Evolutionary conservation across 768 basidiomycete species (phyloP), one percentile per base, ranked within the genome.

Genomic region (Suillus clintonianus): DNA sequence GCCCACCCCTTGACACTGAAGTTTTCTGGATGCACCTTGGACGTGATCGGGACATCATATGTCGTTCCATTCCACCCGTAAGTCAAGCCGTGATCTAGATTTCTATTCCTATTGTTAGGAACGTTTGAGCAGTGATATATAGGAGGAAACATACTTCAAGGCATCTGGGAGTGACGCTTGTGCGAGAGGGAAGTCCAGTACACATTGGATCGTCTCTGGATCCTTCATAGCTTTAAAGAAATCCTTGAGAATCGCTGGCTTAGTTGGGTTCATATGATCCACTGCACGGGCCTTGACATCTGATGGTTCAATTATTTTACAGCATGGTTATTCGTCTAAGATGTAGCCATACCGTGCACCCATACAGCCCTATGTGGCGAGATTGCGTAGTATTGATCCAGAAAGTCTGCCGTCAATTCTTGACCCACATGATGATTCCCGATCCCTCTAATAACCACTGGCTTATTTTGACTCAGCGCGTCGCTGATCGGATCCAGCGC

Each of bases 1-100:
- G 55, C 65, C 67, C 67, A 68, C 0, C 30, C 43, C 5, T 47
- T 47, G 0, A 47, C 47, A 3, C 13, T 24, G 22, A 47, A 47
- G 6, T 47, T 47, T 43, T 47, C 22, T 0, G 22, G 47, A 4
- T 47, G 47, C 0, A 47, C 22, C 0, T 24, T 47, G 2, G 22
- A 47, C 2, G 47, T 2, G 5, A 47, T 47, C 3, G 22, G 47
- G 7, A 47, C 13, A 13, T 47, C 47, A 13, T 47, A 47, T 24
- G 13, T 22, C 2, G 13, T 47, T 0, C 7, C 2, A 3, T 6
- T 47, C 47, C 47, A 47, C 2, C 47, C 47, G 14, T 47, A 22
- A 14, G 13, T 5, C 2, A 47, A 3, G 3, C 47, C 6, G 13
- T 47, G 47, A 47, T 47, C 22, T 3, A 47, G 22, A 47, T 47